These are phyloP conservation scores for Globisporangium camurandrum DNA, from an alignment of 352 stramenopile genomes.

Conservation along the genomic window DNA sequence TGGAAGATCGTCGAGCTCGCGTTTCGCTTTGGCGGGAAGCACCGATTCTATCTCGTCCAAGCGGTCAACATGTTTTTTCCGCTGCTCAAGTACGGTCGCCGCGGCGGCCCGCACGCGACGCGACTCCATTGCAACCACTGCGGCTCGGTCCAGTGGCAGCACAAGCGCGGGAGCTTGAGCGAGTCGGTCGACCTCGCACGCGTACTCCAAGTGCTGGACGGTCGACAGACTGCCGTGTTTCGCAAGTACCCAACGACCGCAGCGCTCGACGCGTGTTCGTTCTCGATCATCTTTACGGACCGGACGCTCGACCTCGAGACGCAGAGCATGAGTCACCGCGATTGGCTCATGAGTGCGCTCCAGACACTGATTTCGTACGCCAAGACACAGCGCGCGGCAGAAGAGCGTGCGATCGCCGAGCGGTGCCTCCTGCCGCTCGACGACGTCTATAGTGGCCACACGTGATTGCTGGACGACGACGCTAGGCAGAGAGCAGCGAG, in stretches of 20 bases:
- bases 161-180: constrained; percentile 72
- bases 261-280: constrained; percentile 42
- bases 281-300: constrained; percentile 69
- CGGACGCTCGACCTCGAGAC: constrained; percentile 80
- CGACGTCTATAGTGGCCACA: too few species aligned
- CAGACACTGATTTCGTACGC: constrained; percentile 69
- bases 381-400: constrained; percentile 55
- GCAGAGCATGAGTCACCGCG: constrained; percentile 57
- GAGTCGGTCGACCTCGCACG: constrained; percentile 63
- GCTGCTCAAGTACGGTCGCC: constrained; percentile 72
- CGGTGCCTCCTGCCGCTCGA: constrained; percentile 33
- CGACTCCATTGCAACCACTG: constrained; percentile 76
- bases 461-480: too few species aligned
- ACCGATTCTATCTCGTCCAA: constrained; percentile 81
- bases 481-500: too few species aligned
- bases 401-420: constrained; percentile 75
- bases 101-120: constrained; percentile 58
- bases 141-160: constrained; percentile 79
- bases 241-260: constrained; percentile 52
- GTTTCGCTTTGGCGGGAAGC: constrained; percentile 78
- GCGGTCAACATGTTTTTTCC: constrained; percentile 84
- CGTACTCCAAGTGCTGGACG: constrained; percentile 61
- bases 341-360: constrained; percentile 77
- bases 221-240: constrained; percentile 67
- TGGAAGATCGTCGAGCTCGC: constrained; percentile 86